Evolutionary conservation across 2,329 filamentous ascomycete species (phyloP), one percentile per base, ranked within the genome.

Genomic region (Aspergillus fijiensis): DNA sequence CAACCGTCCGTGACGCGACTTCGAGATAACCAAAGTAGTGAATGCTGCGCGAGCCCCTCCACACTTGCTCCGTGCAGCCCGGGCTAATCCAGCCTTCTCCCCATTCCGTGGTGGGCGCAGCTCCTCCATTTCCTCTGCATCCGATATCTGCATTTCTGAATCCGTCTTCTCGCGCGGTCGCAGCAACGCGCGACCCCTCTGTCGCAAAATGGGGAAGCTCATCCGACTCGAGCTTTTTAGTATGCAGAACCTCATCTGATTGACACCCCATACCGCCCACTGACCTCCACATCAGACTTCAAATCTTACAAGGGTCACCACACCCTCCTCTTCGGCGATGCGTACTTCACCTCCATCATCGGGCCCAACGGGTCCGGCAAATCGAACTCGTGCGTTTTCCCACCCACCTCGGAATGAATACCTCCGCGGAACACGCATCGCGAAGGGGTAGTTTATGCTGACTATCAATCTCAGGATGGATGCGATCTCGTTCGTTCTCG

Each of bases 301-400:
- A 99, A 99, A 81, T 98, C 95, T 70, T 99, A 99, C 82, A 96
- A 96, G 78, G 95, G 93, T 60, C 93, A 97, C 71, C 95, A 99
- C 80, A 89, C 87, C 62, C 87, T 99, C 49, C 86, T 97, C 56
- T 97, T 99, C 71, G 94, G 94, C 72, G 94, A 99, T 80, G 96
- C 93, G 2, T 98, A 97, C 79, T 99, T 99, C 78, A 99, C 95
- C 53, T 99, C 95, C 48, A 97, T 99, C 73, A 98, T 99, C 73
- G 95, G 96, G 5, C 95, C 95, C 75, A 99, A 99, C 93, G 95
- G 95, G 82, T 98, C 95, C 39, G 95, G 95, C 66, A 99, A 99
- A 79, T 99, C 95, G 21, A 99, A 99, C 77, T 96, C 93, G 91
- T 94, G 79, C 74, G 88, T 82, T 51, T 33, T 33, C 6, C 31